Percentiles rank a stretch among this genome's conserved stretches.
phyloP scores from a whole-genome alignment of 1,284 basidiomycete species.

The Leccinum solheimii region DNA sequence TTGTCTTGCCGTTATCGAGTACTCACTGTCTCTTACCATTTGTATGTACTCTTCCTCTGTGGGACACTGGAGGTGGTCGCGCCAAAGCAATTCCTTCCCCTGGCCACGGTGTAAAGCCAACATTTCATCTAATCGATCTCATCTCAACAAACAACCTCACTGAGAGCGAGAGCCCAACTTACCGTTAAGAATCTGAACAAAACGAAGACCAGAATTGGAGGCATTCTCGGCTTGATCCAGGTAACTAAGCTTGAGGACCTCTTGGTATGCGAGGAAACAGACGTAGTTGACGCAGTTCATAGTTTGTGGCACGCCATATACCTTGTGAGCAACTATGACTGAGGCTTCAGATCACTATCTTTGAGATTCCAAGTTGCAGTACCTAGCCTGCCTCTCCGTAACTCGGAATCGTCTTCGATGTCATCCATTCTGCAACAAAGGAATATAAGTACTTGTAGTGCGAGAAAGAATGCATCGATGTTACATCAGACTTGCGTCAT shows the following conservation, averaged over 20 bases:
- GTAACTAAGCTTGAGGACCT: slow-evolving; percentile 49
- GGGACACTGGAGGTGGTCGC: slow-evolving; percentile 76
- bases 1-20: not conserved
- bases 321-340: slow-evolving; percentile 68
- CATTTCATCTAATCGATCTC: slow-evolving; percentile 56
- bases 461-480: not conserved
- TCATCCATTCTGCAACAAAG: slow-evolving; percentile 67
- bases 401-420: slow-evolving; percentile 78
- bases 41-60: slow-evolving; percentile 81
- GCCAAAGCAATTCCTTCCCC: slow-evolving; percentile 78
- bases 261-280: slow-evolving; percentile 87
- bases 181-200: slow-evolving; percentile 75
- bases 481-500: slow-evolving; percentile 78
- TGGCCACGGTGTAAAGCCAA: slow-evolving; percentile 80
- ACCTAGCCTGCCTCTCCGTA: slow-evolving; percentile 75
- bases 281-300: slow-evolving; percentile 88
- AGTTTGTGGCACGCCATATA: slow-evolving; percentile 80
- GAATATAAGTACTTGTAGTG: not conserved
- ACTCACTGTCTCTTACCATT: slow-evolving; percentile 82
- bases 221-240: slow-evolving; percentile 6
- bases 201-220: slow-evolving; percentile 31
- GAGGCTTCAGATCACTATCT: not conserved
- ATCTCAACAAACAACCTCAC: not conserved
- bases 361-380: slow-evolving; percentile 1
- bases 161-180: not conserved